Evolutionary conservation across 768 basidiomycete genomes (phyloP), one percentile per base, ranked within the genome.

Genomic region (Amanita polypyramis): DNA sequence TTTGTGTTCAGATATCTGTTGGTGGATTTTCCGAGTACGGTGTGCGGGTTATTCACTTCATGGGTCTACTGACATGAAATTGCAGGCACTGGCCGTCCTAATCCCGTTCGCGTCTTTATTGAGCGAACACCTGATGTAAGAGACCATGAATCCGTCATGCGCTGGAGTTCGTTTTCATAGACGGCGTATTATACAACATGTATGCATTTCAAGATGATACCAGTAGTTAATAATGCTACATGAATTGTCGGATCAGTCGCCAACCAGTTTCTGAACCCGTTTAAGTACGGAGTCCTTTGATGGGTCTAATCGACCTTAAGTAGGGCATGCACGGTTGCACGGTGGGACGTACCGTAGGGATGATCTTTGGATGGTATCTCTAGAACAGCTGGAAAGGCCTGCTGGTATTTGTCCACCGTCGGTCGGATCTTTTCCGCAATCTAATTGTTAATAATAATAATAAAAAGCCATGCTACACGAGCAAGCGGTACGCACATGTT

Each of bases 351-450:
- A 95, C 95, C 94, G 58, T 98, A 98, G 30, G 95, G 95, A 65
- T 96, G 93, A 60, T 98, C 95, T 64, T 98, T 98, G 47, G 91
- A 93, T 20, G 96, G 96, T 52, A 99, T 98, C 66, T 99, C 96
- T 12, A 99, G 79, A 34, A 99, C 68, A 0, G 96, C 92, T 17
- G 96, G 96, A 70, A 99, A 99, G 0, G 95, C 82, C 64, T 93
- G 88, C 54, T 90, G 82, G 64, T 99, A 99, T 58, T 82, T 82
- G 66, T 99, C 96, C 10, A 99, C 91, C 1, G 87, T 80, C 0
- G 91, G 91, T 32, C 96, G 74, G 53, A 99, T 99, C 74, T 88
- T 91, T 72, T 98, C 96, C 51, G 96, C 96, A 58, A 98, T 74
- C 96, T 97, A 61, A 15, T 17, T 17, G 10, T 14, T 8, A 53